Base-by-base conservation (phyloP, 257 asterid genomes). In the Solanum chilense region DNA sequence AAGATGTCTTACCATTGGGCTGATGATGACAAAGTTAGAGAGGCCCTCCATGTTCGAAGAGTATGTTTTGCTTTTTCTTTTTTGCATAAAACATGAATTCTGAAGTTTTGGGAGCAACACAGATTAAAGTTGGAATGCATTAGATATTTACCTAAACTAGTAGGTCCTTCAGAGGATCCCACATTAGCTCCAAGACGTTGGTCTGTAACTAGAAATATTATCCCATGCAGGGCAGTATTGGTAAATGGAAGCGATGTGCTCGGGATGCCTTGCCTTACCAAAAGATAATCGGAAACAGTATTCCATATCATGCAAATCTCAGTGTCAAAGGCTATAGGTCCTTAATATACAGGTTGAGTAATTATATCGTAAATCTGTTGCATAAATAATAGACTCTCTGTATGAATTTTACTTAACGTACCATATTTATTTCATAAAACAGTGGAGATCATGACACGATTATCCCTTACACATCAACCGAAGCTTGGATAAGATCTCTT, bases 401-500 rank as follows among this genome's bases (percentile, higher is more conserved):
- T 76, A 14, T 74, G 81, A 11, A 39, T 74, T 73, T 74, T 37
- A 74, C 81, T 37, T 2, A 37, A 9, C 42, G 21, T 41, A 12
- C 83, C 45, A 18, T 41, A 56, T 10, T 56, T 56, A 76, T 14
- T 64, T 60, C 68, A 45, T 56, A 25, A n/a, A 58, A 37, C 45
- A 90, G 91, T 35, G 92, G 92, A 7, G 92, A 90, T 73, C 90
- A 88, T 45, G 92, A 90, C 47, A 84, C 49, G 69, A 0, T 80
- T 2, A 3, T 88, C 49, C 90, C 91, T 16, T 87, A 78, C 83
- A 68, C 73, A 31, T 90, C 64, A 20, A 88, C 92, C 20, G 84
- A 87, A 88, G 90, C 87, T 14, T 90, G 92, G 92, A 90, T 85
- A 71, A 88, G 42, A 85, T 87, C 90, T 31, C 84, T 90, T 27